Conservation (phyloP, 768 basidiomycete species). For the Tricholoma flavovirens region DNA sequence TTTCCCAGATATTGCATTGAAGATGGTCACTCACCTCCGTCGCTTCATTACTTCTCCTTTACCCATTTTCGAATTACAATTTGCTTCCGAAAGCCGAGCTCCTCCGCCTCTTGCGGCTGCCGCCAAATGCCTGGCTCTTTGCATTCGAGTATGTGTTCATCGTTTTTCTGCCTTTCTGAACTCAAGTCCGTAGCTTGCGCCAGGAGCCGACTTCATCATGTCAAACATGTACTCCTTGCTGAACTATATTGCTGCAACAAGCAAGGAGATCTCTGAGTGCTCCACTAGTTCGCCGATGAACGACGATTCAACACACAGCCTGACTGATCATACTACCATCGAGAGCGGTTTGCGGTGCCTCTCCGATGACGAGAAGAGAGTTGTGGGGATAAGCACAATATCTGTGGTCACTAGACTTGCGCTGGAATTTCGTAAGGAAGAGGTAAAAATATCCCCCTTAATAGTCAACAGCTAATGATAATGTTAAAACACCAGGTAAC, state of each 20-base stretch:
- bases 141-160: constrained; percentile 60
- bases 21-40: constrained; percentile 76
- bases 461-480: neutral
- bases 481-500: constrained; percentile 49
- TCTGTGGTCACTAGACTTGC: constrained; percentile 86
- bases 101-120: constrained; percentile 80
- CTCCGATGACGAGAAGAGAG: constrained; percentile 78
- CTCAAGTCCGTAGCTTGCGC: constrained; percentile 53
- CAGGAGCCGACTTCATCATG: constrained; percentile 84
- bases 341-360: constrained; percentile 61
- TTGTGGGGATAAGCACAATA: constrained; percentile 87
- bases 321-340: constrained; percentile 43
- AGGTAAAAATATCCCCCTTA: constrained; percentile 38
- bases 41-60: constrained; percentile 86
- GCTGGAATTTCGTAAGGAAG: constrained; percentile 80
- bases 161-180: neutral
- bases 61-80: constrained; percentile 84
- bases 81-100: constrained; percentile 63
- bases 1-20: no score
- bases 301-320: constrained; percentile 35
- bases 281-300: constrained; percentile 37
- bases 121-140: constrained; percentile 85
- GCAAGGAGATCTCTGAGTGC: constrained; percentile 64
- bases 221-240: constrained; percentile 96
- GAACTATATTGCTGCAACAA: constrained; percentile 84